Conservation (phyloP, 2,329 filamentous ascomycete species). For the Penicillium sp. region DNA sequence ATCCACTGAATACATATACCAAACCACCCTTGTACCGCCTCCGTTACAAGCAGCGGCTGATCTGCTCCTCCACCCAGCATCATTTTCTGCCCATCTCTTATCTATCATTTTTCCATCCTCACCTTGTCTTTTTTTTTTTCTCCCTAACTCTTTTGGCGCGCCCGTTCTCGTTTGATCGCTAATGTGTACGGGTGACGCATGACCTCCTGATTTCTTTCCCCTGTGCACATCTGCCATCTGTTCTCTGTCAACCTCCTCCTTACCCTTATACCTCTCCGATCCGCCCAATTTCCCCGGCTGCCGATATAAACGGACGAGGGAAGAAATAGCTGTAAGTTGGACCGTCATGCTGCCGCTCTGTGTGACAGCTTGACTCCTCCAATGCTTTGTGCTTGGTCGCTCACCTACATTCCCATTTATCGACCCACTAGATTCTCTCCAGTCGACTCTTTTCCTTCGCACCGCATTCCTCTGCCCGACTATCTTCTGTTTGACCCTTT, state of each 20-base stretch:
- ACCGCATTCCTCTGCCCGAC: slow-evolving; percentile 29
- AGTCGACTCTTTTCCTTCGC: slow-evolving; percentile 22
- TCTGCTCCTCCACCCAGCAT: slow-evolving; percentile 12
- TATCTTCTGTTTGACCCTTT: slow-evolving; percentile 8
- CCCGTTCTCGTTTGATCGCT: slow-evolving; percentile 2
- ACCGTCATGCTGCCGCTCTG: slow-evolving; percentile 32
- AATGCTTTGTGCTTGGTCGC: slow-evolving; percentile 31
- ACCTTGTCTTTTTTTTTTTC: slow-evolving; percentile 7
- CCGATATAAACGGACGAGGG: background rate
- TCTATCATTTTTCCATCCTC: slow-evolving; percentile 17
- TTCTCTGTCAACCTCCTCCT: background rate
- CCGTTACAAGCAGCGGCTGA: slow-evolving; percentile 13
- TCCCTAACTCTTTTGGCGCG: background rate
- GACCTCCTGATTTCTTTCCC: slow-evolving; percentile 2
- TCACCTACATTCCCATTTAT: slow-evolving; percentile 31
- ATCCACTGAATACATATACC: slow-evolving; percentile 5
- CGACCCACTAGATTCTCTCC: slow-evolving; percentile 27
- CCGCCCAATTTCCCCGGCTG: background rate
- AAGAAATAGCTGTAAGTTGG: slow-evolving; percentile 2
- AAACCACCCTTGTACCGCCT: background rate
- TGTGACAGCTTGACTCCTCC: slow-evolving; percentile 35
- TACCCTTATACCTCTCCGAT: background rate
- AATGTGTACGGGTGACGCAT: slow-evolving; percentile 8
- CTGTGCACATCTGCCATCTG: slow-evolving; percentile 4
- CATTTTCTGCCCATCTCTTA: slow-evolving; percentile 16